Conservation (phyloP, 306 rosid genomes). For the Gillenia trifoliata region DNA sequence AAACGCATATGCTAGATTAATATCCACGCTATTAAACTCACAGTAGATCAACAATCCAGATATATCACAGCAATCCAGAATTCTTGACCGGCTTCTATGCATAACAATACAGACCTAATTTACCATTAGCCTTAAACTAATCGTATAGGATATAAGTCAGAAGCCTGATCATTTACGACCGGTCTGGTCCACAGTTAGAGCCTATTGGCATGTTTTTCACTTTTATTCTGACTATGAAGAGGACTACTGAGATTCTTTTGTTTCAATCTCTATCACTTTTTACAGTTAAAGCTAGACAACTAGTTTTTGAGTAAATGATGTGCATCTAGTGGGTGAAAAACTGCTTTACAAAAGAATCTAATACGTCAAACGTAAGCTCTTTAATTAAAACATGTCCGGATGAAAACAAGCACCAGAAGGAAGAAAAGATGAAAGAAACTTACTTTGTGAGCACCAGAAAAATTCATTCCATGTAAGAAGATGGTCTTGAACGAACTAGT, state of each 20-base stretch:
- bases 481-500: not conserved
- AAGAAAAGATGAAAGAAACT: not conserved
- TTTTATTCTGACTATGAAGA: not conserved
- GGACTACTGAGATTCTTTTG: not conserved
- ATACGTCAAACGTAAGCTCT: not conserved
- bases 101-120: not conserved
- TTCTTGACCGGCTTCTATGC: not conserved
- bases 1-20: not conserved
- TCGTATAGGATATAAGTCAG: not conserved
- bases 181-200: not conserved
- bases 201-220: not conserved
- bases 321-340: not conserved
- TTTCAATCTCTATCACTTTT: not conserved
- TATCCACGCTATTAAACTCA: not conserved
- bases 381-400: not conserved
- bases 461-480: not conserved
- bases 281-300: not conserved
- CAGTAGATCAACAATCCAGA: not conserved
- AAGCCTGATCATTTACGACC: not conserved
- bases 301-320: not conserved
- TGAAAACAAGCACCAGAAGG: not conserved
- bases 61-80: not conserved
- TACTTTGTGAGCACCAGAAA: constrained; percentile 10
- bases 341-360: not conserved
- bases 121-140: not conserved